Base-by-base conservation (phyloP, 305 asterid genomes). In the Rubia tinctorum region DNA sequence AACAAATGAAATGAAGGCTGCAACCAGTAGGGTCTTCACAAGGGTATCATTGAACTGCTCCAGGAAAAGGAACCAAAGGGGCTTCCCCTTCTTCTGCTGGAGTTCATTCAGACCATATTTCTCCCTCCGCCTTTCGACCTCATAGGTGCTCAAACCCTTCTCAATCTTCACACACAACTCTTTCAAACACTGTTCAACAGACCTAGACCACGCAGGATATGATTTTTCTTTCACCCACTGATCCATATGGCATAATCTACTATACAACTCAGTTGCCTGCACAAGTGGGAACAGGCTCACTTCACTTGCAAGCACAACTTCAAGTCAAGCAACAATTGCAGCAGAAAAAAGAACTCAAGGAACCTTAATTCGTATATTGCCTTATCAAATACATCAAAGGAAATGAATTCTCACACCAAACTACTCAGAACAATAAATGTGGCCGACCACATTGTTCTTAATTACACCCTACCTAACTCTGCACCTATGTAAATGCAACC, bases 1-100 rank as follows among this genome's bases (percentile, higher is more conserved):
- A 74, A 80, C 79, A 77, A 93, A 91, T 20, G 96, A 93, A 71
- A 91, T 82, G 77, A 84, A 79, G 30, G 98, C 98, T 14, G 98
- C 98, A 39, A 88, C 75, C 20, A 91, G 78, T 40, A 93, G 91
- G 76, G 91, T 89, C 80, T 90, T 91, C 61, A 93, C 93, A 73
- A 93, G 96, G 85, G 72, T 79, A 77, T 93, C 98, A 75, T 93
- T 92, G 76, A 91, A 91, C 74, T 93, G 98, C 34, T 86, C 92
- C 66, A 93, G 69, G 12, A 93, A 90, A 74, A 91, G 94, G 72
- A 84, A 76, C 96, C 94, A 93, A 0, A 91, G 71, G 37, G 98
- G 94, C 78, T 88, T 91, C 59, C 91, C 90, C 77, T 83, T 85
- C 84, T 88, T 90, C 75, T 89, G 90, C 78, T 84, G 84, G 62